Percentiles rank a stretch among this genome's conserved stretches.
Conservation (phyloP, 2,329 filamentous ascomycete genomes). For the Pyrenophora tritici-repentis region DNA sequence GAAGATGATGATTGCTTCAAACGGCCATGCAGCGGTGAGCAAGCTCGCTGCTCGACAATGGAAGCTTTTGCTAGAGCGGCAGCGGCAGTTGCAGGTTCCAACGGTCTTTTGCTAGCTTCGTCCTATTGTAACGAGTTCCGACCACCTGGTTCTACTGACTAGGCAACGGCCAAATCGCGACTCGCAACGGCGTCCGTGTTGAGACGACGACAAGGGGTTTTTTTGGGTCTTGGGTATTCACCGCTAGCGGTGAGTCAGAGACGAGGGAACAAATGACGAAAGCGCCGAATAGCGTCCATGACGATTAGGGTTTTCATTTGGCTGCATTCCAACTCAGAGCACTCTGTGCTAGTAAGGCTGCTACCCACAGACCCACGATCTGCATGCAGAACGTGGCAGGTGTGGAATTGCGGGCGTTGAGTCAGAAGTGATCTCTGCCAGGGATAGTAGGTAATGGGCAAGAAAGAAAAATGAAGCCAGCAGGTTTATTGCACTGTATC, state of each 20-base stretch:
- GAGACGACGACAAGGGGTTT: conserved; percentile 4
- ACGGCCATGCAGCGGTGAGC: conserved; percentile 4
- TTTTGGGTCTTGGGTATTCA: conserved; percentile 13
- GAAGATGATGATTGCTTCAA: background rate
- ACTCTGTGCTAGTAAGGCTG: background rate
- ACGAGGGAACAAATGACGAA: background rate
- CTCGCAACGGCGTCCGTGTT: conserved; percentile 13
- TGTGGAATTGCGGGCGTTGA: conserved; percentile 25
- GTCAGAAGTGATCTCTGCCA: conserved; percentile 30
- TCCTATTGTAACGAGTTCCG: conserved; percentile 10
- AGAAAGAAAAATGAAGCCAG: too few relatives aligned
- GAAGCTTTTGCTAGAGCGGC: background rate
- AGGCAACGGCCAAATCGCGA: conserved; percentile 11
- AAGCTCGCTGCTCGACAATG: background rate
- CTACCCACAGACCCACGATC: conserved; percentile 13
- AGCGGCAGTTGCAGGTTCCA: conserved; percentile 14
- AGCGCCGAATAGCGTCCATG: background rate
- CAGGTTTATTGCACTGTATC: conserved; percentile 15
- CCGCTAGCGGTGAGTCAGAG: conserved; percentile 21
- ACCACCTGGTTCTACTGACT: conserved; percentile 16
- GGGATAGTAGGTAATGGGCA: too few relatives aligned
- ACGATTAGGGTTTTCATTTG: background rate
- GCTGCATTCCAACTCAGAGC: background rate
- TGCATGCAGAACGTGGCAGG: conserved; percentile 22
- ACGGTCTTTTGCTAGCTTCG: conserved; percentile 2